Evolutionary conservation across 2,329 filamentous ascomycete species (phyloP).

Genomic region (Metarhizium guizhouense): DNA sequence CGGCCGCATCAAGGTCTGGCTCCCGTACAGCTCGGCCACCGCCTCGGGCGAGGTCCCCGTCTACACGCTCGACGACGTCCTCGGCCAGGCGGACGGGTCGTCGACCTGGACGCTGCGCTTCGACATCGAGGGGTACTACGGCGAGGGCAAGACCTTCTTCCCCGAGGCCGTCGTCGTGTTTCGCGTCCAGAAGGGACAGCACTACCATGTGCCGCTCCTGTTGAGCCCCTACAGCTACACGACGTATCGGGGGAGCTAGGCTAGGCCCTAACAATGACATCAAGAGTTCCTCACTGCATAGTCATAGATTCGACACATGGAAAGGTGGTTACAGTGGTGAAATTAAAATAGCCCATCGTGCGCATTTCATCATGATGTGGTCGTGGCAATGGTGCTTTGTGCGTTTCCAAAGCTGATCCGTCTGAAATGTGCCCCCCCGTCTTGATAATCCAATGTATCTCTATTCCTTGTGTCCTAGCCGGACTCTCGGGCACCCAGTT

Average conservation of each 20-base stretch:
- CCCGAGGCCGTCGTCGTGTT: constrained; percentile 50
- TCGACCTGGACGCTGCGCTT: constrained; percentile 63
- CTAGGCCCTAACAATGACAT: background rate
- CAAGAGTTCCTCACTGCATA: too few relatives aligned
- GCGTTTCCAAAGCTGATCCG: too few relatives aligned
- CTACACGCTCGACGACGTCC: constrained; percentile 48
- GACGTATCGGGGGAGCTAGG: constrained; percentile 68
- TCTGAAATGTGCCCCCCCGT: too few relatives aligned
- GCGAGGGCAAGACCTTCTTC: constrained; percentile 51
- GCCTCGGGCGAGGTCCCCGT: constrained; percentile 47
- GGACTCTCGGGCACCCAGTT: background rate
- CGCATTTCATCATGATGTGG: too few relatives aligned
- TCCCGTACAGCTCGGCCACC: constrained; percentile 42
- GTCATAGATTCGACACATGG: too few relatives aligned
- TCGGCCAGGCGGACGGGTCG: constrained; percentile 31
- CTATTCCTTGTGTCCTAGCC: background rate
- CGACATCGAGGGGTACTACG: constrained; percentile 65
- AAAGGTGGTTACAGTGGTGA: too few relatives aligned
- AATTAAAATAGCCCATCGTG: too few relatives aligned
- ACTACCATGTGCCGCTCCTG: constrained; percentile 73
- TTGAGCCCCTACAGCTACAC: constrained; percentile 73
- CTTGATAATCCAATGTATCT: too few relatives aligned
- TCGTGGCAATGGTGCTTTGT: too few relatives aligned
- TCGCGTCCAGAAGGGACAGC: constrained; percentile 46
- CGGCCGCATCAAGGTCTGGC: constrained; percentile 65